A percentile compares a stretch with the other conserved stretches of the same genome.
Evolutionary conservation across 768 basidiomycete genomes (phyloP).

Genomic region (Phanerodontia chrysosporium): DNA sequence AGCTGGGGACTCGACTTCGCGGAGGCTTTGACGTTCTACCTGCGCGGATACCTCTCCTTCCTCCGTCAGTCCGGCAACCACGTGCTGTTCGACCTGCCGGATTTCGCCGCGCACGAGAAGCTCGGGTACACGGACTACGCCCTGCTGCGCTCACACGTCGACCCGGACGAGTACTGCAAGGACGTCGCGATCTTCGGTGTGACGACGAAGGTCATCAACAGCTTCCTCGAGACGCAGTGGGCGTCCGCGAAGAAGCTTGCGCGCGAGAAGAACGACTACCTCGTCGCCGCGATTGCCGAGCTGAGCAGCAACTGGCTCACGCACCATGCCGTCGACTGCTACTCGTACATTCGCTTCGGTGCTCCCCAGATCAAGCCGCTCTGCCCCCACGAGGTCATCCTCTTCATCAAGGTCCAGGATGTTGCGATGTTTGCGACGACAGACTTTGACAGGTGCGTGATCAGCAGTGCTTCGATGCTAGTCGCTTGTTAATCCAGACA

Average conservation of each 20-base stretch:
- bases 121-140: constrained; percentile 19
- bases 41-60: constrained; percentile 20
- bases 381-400: constrained; percentile 22
- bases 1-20: not conserved
- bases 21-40: constrained; percentile 12
- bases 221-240: constrained; percentile 19
- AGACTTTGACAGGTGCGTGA: constrained; percentile 1
- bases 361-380: constrained; percentile 18
- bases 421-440: constrained; percentile 8
- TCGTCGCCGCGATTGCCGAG: constrained; percentile 18
- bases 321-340: constrained; percentile 5
- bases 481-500: not conserved
- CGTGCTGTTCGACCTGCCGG: constrained; percentile 24
- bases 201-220: constrained; percentile 17
- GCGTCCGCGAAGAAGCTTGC: constrained; percentile 17
- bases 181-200: constrained; percentile 13
- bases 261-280: not conserved
- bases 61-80: constrained; percentile 20
- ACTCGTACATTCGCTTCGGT: constrained; percentile 19
- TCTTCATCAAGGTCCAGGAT: constrained; percentile 17
- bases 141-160: not conserved
- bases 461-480: not conserved
- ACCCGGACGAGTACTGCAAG: constrained; percentile 11
- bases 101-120: constrained; percentile 20
- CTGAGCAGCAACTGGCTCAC: constrained; percentile 13